Percentiles rank a stretch among this genome's conserved stretches.
Conservation (phyloP, 805 yeast genomes). For the Suhomyces sp. region DNA sequence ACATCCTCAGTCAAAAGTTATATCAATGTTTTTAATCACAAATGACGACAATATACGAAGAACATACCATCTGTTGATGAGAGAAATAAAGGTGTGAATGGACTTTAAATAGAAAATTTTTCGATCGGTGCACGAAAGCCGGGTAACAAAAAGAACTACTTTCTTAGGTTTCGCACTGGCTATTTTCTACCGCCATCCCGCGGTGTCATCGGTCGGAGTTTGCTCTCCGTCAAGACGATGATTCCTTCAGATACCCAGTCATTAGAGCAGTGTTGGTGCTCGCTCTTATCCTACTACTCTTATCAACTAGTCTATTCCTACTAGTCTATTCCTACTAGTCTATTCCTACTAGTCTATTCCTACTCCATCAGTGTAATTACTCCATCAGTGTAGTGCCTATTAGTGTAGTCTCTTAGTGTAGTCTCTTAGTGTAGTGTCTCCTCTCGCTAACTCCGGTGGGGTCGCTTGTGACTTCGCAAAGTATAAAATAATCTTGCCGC, state of each 20-base stretch:
- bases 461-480: neutral
- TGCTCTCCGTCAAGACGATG: neutral
- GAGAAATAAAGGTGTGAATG: neutral
- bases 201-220: neutral
- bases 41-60: neutral
- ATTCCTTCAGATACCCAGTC: no score
- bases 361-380: no score
- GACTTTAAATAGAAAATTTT: conserved; percentile 1
- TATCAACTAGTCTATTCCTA: no score
- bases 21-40: conserved; percentile 28
- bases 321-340: no score
- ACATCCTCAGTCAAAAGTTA: conserved; percentile 60
- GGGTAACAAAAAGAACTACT: neutral
- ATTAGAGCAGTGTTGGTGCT: neutral
- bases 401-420: no score
- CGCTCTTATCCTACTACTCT: neutral
- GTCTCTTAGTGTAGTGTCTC: no score
- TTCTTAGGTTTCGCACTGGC: neutral
- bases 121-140: neutral
- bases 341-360: no score
- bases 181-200: neutral
- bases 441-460: neutral
- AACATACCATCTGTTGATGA: neutral
- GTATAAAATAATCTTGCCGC: neutral
- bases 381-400: no score